Base-by-base conservation (phyloP, 768 basidiomycete species). In the Mycena albidolilacea region DNA sequence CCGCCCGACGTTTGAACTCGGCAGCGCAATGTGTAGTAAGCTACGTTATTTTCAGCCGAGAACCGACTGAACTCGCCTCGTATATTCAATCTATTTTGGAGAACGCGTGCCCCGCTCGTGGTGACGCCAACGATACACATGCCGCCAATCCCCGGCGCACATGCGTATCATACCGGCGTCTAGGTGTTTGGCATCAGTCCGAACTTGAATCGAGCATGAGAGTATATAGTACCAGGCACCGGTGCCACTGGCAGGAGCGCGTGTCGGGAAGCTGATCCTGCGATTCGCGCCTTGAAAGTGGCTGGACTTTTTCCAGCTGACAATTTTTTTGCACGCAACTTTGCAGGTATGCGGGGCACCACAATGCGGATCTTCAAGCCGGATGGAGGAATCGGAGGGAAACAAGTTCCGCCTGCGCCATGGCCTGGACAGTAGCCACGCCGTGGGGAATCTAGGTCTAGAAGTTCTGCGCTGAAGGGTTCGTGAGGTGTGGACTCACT, bases 401-500 rank as follows among this genome's bases (percentile, higher is more conserved):
- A 63, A 37, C 44, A 50, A 48, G 19, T 57, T 57, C 65, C 43
- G 43, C 52, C 30, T 30, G 30, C 30, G 30, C 30, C 30, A 30
- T 14, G 23, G 62, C 46, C 30, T 30, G 30, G 30, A 30, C 30
- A 30, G 30, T 30, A 41, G 21, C 62, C 30, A 46, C 37, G 48
- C 23, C 66, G 39, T 38, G 21, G 41, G 19, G 11, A 46, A 30
- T 30, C 30, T 30, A 30, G 30, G 48, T 58, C 66, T 67, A 30
- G 41, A 44, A 48, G 23, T 44, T 67, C 44, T 35, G 44, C 43
- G 19, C 57, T 35, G 57, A 59, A 46, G 17, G 44, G 30, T 23
- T 43, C 30, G 30, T 30, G 30, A 30, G 30, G 50, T 43, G 67
- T 10, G n/a, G 50, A 12, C 50, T 69, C 59, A 54, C 59, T n/a